Percentiles rank a stretch among this genome's conserved stretches.
These are phyloP conservation scores for Colletotrichum siamense DNA, from an alignment of 2,329 filamentous ascomycete species.

Conservation along the genomic window DNA sequence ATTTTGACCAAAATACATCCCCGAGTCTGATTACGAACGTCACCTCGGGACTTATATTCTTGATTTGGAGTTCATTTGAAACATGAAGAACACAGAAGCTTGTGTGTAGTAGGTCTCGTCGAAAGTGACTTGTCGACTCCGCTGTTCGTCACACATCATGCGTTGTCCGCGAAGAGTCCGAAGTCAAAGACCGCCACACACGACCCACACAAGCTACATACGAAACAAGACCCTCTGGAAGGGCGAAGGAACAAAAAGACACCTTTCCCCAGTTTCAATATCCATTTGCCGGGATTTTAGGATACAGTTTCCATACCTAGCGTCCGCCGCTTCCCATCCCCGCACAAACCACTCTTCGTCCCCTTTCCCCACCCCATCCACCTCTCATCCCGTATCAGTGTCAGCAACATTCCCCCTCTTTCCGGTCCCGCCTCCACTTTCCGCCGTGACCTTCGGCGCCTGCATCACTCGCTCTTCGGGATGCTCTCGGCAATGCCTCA, in stretches of 20 bases:
- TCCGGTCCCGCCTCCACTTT: constrained; percentile 20
- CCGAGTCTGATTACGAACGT: background rate
- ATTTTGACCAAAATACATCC: background rate
- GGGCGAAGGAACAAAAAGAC: background rate
- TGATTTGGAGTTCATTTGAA: background rate
- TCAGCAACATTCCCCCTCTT: background rate
- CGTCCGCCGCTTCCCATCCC: background rate
- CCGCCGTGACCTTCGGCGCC: background rate
- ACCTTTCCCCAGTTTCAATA: background rate
- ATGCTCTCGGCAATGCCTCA: constrained; percentile 7
- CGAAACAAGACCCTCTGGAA: background rate
- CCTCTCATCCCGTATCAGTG: background rate
- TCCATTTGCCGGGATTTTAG: background rate
- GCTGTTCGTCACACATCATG: background rate
- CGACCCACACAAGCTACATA: background rate
- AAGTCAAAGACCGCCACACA: background rate
- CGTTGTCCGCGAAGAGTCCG: background rate
- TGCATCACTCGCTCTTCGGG: background rate
- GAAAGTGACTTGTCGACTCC: background rate
- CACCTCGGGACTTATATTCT: background rate
- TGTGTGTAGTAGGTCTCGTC: background rate
- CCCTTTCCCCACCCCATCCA: constrained; percentile 4
- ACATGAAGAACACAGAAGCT: background rate
- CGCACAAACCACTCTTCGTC: background rate
- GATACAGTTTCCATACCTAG: background rate